Percentiles rank a stretch among this genome's conserved stretches.
These are phyloP conservation scores for Bipolaris cookei DNA, from an alignment of 2,329 filamentous ascomycete genomes.

Conservation along the genomic window DNA sequence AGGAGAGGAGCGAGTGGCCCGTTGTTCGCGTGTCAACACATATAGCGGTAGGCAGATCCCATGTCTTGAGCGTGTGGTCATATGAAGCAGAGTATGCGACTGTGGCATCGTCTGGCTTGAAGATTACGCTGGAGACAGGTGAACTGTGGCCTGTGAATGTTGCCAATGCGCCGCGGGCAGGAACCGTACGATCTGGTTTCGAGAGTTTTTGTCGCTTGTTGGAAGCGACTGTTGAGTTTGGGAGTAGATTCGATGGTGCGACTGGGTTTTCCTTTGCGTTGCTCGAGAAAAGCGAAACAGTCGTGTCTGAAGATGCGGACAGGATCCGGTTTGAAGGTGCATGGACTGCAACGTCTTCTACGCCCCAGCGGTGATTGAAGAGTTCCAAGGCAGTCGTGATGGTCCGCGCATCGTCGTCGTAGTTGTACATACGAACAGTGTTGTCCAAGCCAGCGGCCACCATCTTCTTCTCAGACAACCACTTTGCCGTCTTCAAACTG, in stretches of 20 bases:
- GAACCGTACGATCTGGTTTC: conserved; percentile 64
- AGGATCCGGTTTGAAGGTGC: conserved; percentile 76
- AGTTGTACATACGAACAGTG: conserved; percentile 89
- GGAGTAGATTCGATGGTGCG: conserved; percentile 72
- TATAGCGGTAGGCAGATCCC: conserved; percentile 82
- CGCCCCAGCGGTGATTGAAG: conserved; percentile 77
- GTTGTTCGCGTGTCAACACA: conserved; percentile 85
- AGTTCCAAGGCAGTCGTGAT: conserved; percentile 80
- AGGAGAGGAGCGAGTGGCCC: conserved; percentile 79
- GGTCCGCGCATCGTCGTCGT: conserved; percentile 68
- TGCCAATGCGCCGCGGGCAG: conserved; percentile 79
- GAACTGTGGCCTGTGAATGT: conserved; percentile 75
- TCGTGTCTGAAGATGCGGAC: conserved; percentile 83
- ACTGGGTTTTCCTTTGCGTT: conserved; percentile 77
- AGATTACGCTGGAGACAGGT: conserved; percentile 78
- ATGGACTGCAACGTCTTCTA: conserved; percentile 79
- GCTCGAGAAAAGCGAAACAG: conserved; percentile 86
- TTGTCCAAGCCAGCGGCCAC: conserved; percentile 85
- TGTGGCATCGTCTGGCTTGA: conserved; percentile 83
- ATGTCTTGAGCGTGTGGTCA: conserved; percentile 89
- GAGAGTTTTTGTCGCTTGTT: conserved; percentile 78
- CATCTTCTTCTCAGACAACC: conserved; percentile 77
- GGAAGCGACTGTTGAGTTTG: conserved; percentile 65
- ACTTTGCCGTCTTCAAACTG: conserved; percentile 79
- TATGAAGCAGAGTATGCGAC: conserved; percentile 90